A percentile compares a stretch with the other conserved stretches of the same genome.
These are phyloP conservation scores for Lactifluus subvellereus DNA, from an alignment of 768 basidiomycete species.

Conservation along the genomic window DNA sequence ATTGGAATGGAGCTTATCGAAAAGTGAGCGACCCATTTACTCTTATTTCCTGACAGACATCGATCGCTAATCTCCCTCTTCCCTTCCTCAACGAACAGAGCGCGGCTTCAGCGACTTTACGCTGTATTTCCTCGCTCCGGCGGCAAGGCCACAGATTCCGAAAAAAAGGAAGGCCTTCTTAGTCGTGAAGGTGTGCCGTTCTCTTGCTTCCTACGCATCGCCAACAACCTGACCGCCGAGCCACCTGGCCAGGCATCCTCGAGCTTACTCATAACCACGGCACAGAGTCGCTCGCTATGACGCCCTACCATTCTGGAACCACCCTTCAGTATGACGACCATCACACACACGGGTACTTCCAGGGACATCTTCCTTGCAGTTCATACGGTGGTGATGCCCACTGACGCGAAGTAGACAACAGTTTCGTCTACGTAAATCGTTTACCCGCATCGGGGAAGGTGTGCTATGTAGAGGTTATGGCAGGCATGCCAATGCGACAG, in stretches of 20 bases:
- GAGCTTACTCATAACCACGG: conserved; percentile 90
- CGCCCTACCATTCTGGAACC: conserved; percentile 79
- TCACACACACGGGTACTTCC: no score
- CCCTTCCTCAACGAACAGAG: conserved; percentile 35
- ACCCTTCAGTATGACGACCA: no score
- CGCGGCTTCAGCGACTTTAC: conserved; percentile 56
- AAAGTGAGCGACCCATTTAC: conserved; percentile 22
- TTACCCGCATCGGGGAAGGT: no score
- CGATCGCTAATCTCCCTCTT: not conserved
- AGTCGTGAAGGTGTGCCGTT: conserved; percentile 55
- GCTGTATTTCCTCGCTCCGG: conserved; percentile 78
- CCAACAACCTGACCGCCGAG: not conserved
- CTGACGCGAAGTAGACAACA: no score
- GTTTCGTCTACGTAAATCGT: no score
- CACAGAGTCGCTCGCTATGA: conserved; percentile 76
- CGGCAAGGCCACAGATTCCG: conserved; percentile 43
- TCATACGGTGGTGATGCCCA: no score
- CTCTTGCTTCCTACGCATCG: not conserved
- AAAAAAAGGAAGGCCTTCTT: conserved; percentile 45
- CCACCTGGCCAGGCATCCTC: conserved; percentile 50
- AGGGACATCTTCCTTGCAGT: no score
- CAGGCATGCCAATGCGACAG: no score
- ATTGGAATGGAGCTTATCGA: conserved; percentile 32
- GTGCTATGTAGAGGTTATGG: no score
- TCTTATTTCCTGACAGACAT: not conserved